Conservation (phyloP, 352 stramenopile species). For the Phytophthora uliginosa region DNA sequence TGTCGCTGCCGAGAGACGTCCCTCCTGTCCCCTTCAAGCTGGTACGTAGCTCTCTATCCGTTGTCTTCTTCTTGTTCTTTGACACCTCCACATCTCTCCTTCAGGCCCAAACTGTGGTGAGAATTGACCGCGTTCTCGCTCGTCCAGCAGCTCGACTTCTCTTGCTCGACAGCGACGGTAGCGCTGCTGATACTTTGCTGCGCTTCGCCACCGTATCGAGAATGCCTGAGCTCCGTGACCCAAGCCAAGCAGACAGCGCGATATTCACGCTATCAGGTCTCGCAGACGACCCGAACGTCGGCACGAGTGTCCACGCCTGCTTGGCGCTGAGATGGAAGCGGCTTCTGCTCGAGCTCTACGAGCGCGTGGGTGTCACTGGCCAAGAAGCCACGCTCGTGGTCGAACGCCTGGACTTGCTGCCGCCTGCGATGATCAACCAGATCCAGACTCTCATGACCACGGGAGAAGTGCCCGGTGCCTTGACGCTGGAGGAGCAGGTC, state of each 20-base stretch:
- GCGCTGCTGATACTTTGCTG: constrained; percentile 50
- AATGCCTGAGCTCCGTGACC: not conserved
- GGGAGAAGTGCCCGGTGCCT: constrained; percentile 67
- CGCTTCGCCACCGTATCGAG: constrained; percentile 29
- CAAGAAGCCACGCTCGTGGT: constrained; percentile 69
- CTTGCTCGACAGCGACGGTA: constrained; percentile 38
- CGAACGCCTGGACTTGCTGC: constrained; percentile 56
- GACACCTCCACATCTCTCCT: not conserved
- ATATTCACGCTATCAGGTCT: constrained; percentile 49
- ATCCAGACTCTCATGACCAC: constrained; percentile 60
- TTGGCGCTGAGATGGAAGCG: constrained; percentile 49
- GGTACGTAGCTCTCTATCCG: constrained; percentile 29
- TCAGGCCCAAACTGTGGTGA: constrained; percentile 43
- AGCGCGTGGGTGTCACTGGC: constrained; percentile 62
- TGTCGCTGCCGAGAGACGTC: constrained; percentile 22
- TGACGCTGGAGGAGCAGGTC: constrained; percentile 78
- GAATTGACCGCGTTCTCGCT: constrained; percentile 56
- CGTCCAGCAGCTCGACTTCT: constrained; percentile 50
- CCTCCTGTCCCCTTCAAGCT: constrained; percentile 43
- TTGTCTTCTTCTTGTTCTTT: constrained; percentile 4
- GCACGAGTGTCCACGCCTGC: not conserved
- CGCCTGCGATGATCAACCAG: constrained; percentile 45
- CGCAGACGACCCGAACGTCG: constrained; percentile 18
- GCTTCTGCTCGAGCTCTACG: constrained; percentile 58
- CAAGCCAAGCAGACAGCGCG: not conserved